Conservation (phyloP, 305 asterid species). For the Withania somnifera region DNA sequence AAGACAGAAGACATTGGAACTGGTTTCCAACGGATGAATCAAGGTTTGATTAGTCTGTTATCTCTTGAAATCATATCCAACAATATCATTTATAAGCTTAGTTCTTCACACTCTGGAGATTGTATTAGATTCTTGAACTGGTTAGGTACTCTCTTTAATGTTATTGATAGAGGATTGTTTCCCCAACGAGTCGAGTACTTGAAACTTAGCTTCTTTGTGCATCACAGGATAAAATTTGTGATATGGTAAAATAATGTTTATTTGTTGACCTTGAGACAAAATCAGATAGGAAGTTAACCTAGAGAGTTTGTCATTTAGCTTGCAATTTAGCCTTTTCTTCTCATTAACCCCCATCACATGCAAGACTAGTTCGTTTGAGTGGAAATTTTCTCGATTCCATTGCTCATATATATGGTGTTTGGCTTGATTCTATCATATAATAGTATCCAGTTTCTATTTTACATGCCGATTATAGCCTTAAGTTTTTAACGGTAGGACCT, state of each 20-base stretch:
- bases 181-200: neutral
- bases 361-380: neutral
- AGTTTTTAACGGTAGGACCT: neutral
- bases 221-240: neutral
- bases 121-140: neutral
- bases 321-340: neutral
- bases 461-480: neutral
- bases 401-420: neutral
- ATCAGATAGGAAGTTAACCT: neutral
- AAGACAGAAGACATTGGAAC: constrained; percentile 79
- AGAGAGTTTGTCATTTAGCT: neutral
- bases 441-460: neutral
- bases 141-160: neutral
- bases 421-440: neutral
- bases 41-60: constrained; percentile 27
- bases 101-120: neutral
- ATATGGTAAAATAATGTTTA: neutral
- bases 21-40: constrained; percentile 81
- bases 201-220: neutral
- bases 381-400: neutral
- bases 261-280: neutral
- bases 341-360: neutral
- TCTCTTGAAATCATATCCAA: neutral
- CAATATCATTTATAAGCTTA: neutral
- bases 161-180: neutral